phyloP scores from a whole-genome alignment of 1,284 basidiomycete genomes.

The Trichosporon asahii region DNA sequence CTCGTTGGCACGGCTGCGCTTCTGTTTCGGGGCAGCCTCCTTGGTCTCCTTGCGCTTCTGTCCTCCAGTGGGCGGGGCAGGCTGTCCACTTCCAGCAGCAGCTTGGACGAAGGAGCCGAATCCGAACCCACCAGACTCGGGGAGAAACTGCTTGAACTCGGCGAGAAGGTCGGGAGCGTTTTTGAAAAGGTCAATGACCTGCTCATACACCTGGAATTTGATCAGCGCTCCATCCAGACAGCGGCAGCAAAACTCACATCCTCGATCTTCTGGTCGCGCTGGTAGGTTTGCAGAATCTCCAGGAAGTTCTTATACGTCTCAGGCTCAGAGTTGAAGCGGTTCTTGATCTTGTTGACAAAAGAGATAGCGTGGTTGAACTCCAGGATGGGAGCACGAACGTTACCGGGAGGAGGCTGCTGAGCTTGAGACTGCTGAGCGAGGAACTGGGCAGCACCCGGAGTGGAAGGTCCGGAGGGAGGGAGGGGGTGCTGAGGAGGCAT shows the following conservation, averaged over 20 bases:
- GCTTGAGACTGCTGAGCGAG: conserved; percentile 26
- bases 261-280: conserved; percentile 85
- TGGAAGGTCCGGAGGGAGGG: conserved; percentile 33
- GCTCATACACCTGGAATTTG: conserved; percentile 71
- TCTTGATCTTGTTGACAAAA: conserved; percentile 99
- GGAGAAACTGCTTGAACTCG: conserved; percentile 96
- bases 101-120: conserved; percentile 41
- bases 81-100: conserved; percentile 18
- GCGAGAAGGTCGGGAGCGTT: conserved; percentile 86
- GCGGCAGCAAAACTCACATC: conserved; percentile 62
- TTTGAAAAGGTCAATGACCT: conserved; percentile 89
- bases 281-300: conserved; percentile 95
- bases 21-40: conserved; percentile 44
- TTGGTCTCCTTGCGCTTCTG: conserved; percentile 44
- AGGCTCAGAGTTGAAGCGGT: conserved; percentile 82
- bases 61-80: conserved; percentile 6
- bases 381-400: conserved; percentile 50
- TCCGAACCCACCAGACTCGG: conserved; percentile 56
- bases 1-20: conserved; percentile 56
- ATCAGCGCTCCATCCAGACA: conserved; percentile 19
- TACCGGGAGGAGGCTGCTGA: conserved; percentile 29
- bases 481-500: conserved; percentile 36
- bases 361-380: conserved; percentile 98
- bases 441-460: conserved; percentile 44
- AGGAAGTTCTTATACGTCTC: conserved; percentile 98